Evolutionary conservation across 331 rosid genomes (phyloP), one percentile per base, ranked within the genome.

Genomic region (Spiraea crenata): DNA sequence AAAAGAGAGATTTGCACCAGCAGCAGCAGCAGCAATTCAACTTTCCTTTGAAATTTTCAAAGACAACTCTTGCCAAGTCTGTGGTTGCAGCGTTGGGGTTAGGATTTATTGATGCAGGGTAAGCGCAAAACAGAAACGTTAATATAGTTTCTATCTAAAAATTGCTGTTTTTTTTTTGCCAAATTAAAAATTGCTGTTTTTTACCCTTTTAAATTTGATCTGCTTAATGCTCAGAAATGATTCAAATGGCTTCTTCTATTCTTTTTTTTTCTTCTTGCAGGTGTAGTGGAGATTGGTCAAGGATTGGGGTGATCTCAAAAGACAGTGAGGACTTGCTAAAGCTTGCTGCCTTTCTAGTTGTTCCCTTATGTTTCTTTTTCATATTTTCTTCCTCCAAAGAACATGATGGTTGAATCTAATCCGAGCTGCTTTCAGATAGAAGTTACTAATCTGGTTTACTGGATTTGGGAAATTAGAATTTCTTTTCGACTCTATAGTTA

Each of bases 281-380:
- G 91, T 93, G 87, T 65, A 93, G 93, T 59, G 97, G 97, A 71
- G 98, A 93, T 70, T 93, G 98, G 98, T 93, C 98, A 5, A 93
- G 98, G 78, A 90, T 90, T 75, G 97, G 97, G 57, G 98, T 79
- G 45, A 81, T 93, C 46, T 81, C 98, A 62, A 77, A 65, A 55
- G 85, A 93, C 77, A 78, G 2, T 25, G 98, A 90, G 74, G 87
- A 82, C 3, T 75, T 90, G 76, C 79, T 93, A 0, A 88, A 84
- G 85, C 47, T 84, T 74, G 88, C 90, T 58, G 97, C 96, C n/a
- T 88, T 88, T 62, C 52, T 79, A 0, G 93, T 93, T 42, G 86
- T 80, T 81, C 97, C 98, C 0, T 50, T 88, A 2, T 93, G 93
- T 57, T 13, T 88, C 15, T 84, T 88, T 74, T 82, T 90, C 17